phyloP scores from a whole-genome alignment of 2,329 filamentous ascomycete species.

The Scleromitrula shiraiana region DNA sequence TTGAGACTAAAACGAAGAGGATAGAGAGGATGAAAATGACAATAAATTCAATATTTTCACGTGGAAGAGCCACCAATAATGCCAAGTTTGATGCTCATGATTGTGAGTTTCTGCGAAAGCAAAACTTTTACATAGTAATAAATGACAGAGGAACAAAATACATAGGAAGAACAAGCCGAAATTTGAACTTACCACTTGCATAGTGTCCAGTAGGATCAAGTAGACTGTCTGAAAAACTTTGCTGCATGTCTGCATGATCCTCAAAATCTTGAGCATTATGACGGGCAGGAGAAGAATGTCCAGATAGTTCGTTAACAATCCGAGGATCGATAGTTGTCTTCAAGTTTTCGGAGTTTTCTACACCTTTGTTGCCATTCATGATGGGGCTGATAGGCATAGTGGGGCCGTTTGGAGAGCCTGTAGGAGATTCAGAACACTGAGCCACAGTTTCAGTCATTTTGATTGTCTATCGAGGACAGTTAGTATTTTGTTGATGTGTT shows the following conservation, averaged over 20 bases:
- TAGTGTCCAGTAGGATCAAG: constrained; percentile 5
- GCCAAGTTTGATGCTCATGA: too few relatives aligned
- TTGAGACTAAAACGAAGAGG: too few relatives aligned
- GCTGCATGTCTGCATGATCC: not conserved
- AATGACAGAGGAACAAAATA: too few relatives aligned
- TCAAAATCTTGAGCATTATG: not conserved
- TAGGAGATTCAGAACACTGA: not conserved
- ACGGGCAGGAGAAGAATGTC: not conserved
- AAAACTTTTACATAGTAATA: too few relatives aligned
- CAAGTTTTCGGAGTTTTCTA: not conserved
- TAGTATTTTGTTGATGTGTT: not conserved
- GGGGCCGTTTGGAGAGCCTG: not conserved
- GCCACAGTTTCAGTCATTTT: constrained; percentile 2
- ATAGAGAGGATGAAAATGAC: too few relatives aligned
- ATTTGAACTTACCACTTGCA: not conserved
- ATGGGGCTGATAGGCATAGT: not conserved
- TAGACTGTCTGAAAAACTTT: not conserved
- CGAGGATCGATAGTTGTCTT: not conserved
- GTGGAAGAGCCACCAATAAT: too few relatives aligned
- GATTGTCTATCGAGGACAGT: not conserved
- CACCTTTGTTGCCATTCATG: not conserved
- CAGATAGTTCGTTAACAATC: not conserved
- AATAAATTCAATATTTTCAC: too few relatives aligned
- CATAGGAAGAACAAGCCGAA: not conserved
- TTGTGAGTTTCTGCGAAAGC: too few relatives aligned